Evolutionary conservation across 495 filamentous ascomycete species (phyloP), one percentile per base, ranked within the genome.

Genomic region (Hypoxylon lienhwacheense): DNA sequence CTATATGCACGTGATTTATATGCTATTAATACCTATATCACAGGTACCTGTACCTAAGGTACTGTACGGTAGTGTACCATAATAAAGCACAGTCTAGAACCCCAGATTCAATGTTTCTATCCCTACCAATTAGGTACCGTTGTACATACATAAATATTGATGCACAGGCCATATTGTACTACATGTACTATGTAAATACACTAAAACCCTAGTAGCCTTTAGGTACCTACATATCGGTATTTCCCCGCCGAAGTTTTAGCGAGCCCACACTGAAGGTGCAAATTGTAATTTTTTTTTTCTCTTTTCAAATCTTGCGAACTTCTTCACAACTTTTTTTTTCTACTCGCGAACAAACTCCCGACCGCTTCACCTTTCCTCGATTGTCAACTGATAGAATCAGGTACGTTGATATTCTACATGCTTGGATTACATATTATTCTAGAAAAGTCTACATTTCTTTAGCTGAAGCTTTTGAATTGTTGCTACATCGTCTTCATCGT

Each of bases 321-420:
- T 61, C 52, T 32, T 55, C n/a, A 33, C 46, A 55, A 46, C 51
- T 50, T 60, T 53, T 47, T 46, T 51, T 39, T 49, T n/a, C n/a
- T n/a, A n/a, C 40, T 53, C 42, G 61, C 60, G 53, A 65, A 59
- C 51, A 40, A 22, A 35, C 49, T 53, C 49, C 54, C 40, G 40
- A 55, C 36, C 35, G 53, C 54, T 61, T 65, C 52, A 54, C 47
- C 39, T 43, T 45, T 53, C 33, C 10, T 63, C 45, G 65, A 61
- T 67, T 65, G 61, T 59, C 57, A 53, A 59, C 53, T 62, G 53
- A 46, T 57, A 19, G 53, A 58, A 15, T 55, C 62, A 67, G 65
- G 65, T 67, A 67, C 47, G 65, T 65, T 44, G 5, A 8, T 22
- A 17, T 28, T 34, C 12, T n/a, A n/a, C n/a, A n/a, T n/a, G n/a